These are phyloP conservation scores for Solanum hybrid DNA, from an alignment of 305 asterid genomes.

Conservation along the genomic window DNA sequence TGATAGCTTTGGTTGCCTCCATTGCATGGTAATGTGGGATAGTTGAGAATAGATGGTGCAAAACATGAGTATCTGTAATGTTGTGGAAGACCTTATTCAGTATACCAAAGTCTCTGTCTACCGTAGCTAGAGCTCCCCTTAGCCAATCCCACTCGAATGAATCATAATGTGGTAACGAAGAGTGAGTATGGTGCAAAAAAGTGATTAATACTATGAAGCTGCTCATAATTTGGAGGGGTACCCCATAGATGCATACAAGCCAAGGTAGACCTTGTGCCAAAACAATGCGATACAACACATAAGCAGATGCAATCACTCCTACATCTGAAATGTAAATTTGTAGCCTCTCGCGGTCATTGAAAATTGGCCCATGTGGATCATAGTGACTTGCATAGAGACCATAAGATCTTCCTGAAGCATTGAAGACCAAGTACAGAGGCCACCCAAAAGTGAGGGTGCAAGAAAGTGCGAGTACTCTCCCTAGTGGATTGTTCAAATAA, in stretches of 20 bases:
- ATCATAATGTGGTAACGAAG: neutral
- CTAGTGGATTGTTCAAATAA: neutral
- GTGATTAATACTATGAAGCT: neutral
- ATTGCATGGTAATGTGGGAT: neutral
- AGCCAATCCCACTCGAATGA: neutral
- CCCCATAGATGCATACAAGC: neutral
- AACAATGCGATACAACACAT: neutral
- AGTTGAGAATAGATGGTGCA: neutral
- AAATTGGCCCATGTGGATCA: neutral
- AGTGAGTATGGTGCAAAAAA: neutral
- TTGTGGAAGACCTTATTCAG: neutral
- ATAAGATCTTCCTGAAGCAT: neutral
- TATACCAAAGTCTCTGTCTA: neutral
- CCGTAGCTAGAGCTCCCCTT: neutral
- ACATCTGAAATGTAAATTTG: neutral
- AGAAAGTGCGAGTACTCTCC: neutral
- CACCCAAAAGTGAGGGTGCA: neutral
- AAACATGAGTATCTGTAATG: neutral
- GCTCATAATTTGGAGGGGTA: neutral
- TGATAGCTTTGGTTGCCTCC: neutral
- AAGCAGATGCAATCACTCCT: neutral
- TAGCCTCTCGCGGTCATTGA: neutral
- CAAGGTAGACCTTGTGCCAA: neutral
- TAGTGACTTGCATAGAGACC: neutral
- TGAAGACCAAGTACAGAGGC: neutral